These are phyloP conservation scores for Miamiensis avidus DNA, from an alignment of 169 alveolate genomes.

Conservation along the genomic window DNA sequence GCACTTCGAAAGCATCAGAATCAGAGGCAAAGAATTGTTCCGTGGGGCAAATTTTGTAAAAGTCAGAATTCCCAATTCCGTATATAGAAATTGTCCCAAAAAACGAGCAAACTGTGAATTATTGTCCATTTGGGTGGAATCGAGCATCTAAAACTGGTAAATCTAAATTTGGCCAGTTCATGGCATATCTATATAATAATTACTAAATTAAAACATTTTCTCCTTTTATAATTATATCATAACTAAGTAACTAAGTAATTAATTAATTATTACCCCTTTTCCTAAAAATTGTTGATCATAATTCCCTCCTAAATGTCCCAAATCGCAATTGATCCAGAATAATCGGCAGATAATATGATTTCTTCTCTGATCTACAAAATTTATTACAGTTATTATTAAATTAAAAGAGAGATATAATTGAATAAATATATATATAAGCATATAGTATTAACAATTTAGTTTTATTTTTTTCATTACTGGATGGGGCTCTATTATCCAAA, in stretches of 20 bases:
- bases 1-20: neutral
- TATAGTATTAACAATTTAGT: too few relatives aligned
- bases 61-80: slow-evolving; percentile 22
- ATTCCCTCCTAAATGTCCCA: slow-evolving; percentile 12
- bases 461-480: too few relatives aligned
- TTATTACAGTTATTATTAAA: too few relatives aligned
- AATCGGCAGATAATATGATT: slow-evolving; percentile 24
- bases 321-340: slow-evolving; percentile 16
- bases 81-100: slow-evolving; percentile 38
- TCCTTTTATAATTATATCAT: too few relatives aligned
- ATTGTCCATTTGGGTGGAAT: slow-evolving; percentile 28
- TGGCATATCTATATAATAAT: too few relatives aligned
- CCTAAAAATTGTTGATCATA: slow-evolving; percentile 22
- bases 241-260: too few relatives aligned
- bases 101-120: slow-evolving; percentile 20
- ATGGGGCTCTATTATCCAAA: neutral
- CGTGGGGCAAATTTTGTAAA: slow-evolving; percentile 15
- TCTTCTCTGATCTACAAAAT: too few relatives aligned
- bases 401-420: too few relatives aligned
- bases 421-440: too few relatives aligned
- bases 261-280: too few relatives aligned
- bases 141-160: slow-evolving; percentile 38
- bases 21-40: slow-evolving; percentile 40
- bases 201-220: too few relatives aligned
- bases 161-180: slow-evolving; percentile 31